Base-by-base conservation (phyloP, 2,329 filamentous ascomycete genomes). In the Hypoxylon sp. region DNA sequence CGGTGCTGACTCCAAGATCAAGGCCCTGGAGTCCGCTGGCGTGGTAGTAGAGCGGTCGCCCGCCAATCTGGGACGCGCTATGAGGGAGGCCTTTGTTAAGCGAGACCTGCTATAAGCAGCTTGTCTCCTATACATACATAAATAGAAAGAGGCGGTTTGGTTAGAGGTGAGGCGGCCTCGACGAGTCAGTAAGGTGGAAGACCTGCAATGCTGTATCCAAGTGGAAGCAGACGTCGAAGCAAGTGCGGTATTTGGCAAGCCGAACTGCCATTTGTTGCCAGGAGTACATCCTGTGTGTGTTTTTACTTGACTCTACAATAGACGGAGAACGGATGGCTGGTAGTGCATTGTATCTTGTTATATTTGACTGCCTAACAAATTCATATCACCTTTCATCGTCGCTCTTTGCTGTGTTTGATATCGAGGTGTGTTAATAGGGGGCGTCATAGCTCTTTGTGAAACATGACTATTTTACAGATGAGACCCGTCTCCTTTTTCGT, bases 1-100 rank as follows among this genome's bases (percentile, higher is more conserved):
- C 78, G 96, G 93, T 79, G 96, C 96, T 71, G 93, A 98, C 84
- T 96, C 93, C 79, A 99, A 99, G 91, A 99, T 99, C 82, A 86
- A 90, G 76, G 96, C 96, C 67, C 90, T 99, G 65, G 92, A 98
- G 85, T 87, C 87, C 70, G 96, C 96, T 68, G 96, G 96, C 80
- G 96, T 98, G 75, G 88, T 97, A 75, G 96, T 99, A 72, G 95
- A 98, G 89, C 91, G 93, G 81, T 97, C 93, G 76, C 95, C 96
- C 70, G 96, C 96, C 72, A 82, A 89, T 73, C 88, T 99, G 75
- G 96, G 96, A 80, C 97, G 97, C 88, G 91, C 93, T 65, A 86
- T 99, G 76, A 93, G 96, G 78, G 91, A 92, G 70, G 93, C 98
- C 85, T 99, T 99, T 79, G 93, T 98, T 80, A 93, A 93, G 86